Conservation (phyloP, 2,329 filamentous ascomycete species). For the Ascocoryne sarcoides region DNA sequence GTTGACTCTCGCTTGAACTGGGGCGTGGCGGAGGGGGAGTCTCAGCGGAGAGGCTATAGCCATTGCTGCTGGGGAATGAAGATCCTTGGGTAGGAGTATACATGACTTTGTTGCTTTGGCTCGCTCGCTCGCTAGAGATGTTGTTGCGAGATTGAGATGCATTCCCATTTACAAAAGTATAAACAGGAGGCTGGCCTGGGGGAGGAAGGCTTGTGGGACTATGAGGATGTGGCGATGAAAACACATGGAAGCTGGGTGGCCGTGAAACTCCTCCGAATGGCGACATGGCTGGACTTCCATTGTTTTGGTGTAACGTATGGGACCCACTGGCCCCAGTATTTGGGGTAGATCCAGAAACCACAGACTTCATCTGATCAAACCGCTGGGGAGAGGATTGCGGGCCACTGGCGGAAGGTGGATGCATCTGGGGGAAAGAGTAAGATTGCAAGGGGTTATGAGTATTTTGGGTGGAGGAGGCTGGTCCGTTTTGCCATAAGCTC, state of each 20-base stretch:
- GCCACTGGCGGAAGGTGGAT: not conserved
- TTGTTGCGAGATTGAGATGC: not conserved
- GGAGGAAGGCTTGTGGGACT: conserved; percentile 28
- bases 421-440: not conserved
- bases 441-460: not conserved
- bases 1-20: conserved; percentile 14
- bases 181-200: conserved; percentile 20
- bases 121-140: not conserved
- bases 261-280: conserved; percentile 8
- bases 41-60: too few relatives aligned
- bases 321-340: conserved; percentile 7
- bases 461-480: not conserved
- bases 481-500: not conserved
- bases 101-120: not conserved
- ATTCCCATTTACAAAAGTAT: conserved; percentile 22
- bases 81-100: conserved; percentile 12
- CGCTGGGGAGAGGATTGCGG: conserved; percentile 3
- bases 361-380: conserved; percentile 4
- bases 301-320: conserved; percentile 9
- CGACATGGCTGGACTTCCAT: conserved; percentile 5
- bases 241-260: conserved; percentile 23
- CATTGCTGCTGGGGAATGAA: conserved; percentile 6
- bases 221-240: conserved; percentile 26
- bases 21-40: conserved; percentile 8
- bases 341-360: not conserved